Base-by-base conservation (phyloP, 2,329 filamentous ascomycete genomes). In the Bipolaris bicolor region DNA sequence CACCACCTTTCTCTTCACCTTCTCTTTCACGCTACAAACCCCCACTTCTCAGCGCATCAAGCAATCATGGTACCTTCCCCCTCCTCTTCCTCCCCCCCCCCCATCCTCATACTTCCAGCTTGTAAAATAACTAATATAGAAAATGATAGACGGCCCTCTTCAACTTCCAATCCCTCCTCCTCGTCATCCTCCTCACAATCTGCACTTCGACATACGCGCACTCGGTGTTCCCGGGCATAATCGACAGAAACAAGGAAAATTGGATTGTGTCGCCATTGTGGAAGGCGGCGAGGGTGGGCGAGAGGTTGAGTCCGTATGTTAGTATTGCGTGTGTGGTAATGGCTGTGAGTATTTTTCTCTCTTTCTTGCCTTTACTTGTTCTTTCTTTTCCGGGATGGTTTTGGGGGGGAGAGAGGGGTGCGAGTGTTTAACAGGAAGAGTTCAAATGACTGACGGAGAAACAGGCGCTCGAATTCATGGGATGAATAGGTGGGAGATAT, bases 101-200 rank as follows among this genome's bases (percentile, higher is more conserved):
- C 26, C 3, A 6, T 26, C 7, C 22, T 22, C 22, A 22, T 2
- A n/a, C n/a, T n/a, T n/a, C n/a, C n/a, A n/a, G n/a, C n/a, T n/a
- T n/a, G n/a, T n/a, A n/a, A n/a, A n/a, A n/a, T n/a, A n/a, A 55
- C 49, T 33, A 34, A 49, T 49, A 54, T 36, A 48, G 3, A 24
- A n/a, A n/a, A n/a, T n/a, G n/a, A 29, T 13, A 97, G 95, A 90
- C 95, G 58, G 95, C 95, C 53, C 89, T 99, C 72, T 97, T 99
- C 88, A 98, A 98, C 81, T 98, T 99, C 83, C 92, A 97, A 79
- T 96, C 92, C 57, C 90, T 98, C 68, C 86, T 99, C 69, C 87
- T 98, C 70, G 94, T 97, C 66, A 88, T 99, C 71, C 88, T 99
- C 49, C 89, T 99, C 67, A 87, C 96, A 68, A 96, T 98, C 74